Base-by-base conservation (phyloP, 768 basidiomycete species). In the Lentinula boryana region DNA sequence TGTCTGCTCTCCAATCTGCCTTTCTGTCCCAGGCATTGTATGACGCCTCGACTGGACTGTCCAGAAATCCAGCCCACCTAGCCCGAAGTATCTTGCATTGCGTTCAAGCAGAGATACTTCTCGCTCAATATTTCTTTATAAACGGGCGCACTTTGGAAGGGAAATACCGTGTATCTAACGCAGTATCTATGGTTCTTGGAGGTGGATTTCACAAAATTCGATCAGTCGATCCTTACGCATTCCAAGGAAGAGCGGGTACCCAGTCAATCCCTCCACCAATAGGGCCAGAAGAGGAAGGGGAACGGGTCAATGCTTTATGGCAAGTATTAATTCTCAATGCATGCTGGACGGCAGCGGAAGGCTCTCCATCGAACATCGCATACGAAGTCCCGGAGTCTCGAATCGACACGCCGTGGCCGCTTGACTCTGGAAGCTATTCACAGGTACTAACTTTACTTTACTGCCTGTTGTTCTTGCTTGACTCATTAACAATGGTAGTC, bases 391-490 rank as follows among this genome's bases (percentile, higher is more conserved):
- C 68, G 18, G 66, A 68, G 15, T 52, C 62, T 8, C 33, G 60
- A 58, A 72, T 80, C 59, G 75, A 78, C 60, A 72, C 75, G 0
- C 72, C 75, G 0, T 81, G 80, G 80, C 81, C 80, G 21, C 52
- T 71, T 43, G 66, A 67, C 44, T 63, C 64, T 21, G 54, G 38
- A 33, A 44, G 36, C 15, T 64, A 52, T 18, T 33, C 16, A 35
- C 60, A 65, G 62, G 69, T 70, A 40, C 10, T 31, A 12, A 1
- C 32, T 27, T 2, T 9, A 36, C 23, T 59, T 0, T 27, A 10
- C 46, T 12, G 13, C 4, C 36, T 38, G 13, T n/a, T 10, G 15
- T 16, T n/a, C 15, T 8, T 35, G 48, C n/a, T 23, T n/a, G 15
- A 38, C 32, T 50, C 6, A 46, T 36, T 4, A n/a, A 13, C 33